Evolutionary conservation across 306 rosid genomes (phyloP).

Genomic region (Acacia melanoxylon): DNA sequence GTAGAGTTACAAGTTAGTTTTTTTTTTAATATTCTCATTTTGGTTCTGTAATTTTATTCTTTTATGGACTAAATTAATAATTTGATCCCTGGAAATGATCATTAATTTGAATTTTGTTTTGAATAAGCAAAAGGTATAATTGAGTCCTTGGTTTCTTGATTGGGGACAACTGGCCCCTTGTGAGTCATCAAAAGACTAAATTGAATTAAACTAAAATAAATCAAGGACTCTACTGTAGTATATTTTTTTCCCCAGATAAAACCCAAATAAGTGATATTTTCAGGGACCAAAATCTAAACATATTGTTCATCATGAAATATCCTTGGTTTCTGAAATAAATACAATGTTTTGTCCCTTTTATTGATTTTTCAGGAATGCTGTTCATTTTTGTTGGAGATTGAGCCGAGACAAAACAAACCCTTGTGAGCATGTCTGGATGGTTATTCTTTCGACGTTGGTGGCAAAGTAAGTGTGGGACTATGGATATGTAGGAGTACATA

Average conservation of each 20-base stretch:
- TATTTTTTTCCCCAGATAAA: background rate
- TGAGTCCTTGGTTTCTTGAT: background rate
- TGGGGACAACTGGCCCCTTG: background rate
- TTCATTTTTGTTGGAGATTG: constrained; percentile 33
- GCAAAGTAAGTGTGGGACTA: constrained; percentile 33
- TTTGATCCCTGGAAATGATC: background rate
- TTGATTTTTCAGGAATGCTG: constrained; percentile 46
- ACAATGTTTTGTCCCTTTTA: constrained; percentile 14
- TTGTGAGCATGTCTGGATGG: constrained; percentile 40
- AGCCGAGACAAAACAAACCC: constrained; percentile 26
- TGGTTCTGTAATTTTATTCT: background rate
- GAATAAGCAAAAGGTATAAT: too few species aligned
- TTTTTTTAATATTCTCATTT: background rate
- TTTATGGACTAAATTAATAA: background rate
- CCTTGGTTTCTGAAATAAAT: background rate
- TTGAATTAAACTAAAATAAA: background rate
- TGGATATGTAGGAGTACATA: constrained; percentile 35
- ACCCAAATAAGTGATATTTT: background rate
- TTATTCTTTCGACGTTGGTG: constrained; percentile 38
- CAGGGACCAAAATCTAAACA: background rate
- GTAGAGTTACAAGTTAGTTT: constrained; percentile 67
- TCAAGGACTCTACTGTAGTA: background rate
- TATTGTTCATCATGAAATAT: background rate
- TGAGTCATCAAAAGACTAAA: background rate
- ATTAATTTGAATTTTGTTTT: background rate